Evolutionary conservation across 192 early-diverging fungal species (phyloP).

Genomic region (Chytriomyces sp.): DNA sequence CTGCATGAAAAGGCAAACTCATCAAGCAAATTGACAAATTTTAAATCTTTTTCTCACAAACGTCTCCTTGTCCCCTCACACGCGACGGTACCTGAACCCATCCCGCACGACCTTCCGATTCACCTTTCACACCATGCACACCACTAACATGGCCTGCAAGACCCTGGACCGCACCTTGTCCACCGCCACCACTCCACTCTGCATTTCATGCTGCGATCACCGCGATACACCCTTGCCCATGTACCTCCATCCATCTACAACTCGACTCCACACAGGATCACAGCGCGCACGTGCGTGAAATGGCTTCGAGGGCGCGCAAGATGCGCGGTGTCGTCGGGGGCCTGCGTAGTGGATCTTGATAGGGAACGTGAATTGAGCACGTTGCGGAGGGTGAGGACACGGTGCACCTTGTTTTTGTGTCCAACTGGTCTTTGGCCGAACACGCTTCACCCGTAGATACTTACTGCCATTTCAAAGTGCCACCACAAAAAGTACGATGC

Average conservation of each 20-base stretch:
- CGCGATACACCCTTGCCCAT: background rate
- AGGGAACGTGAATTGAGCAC: conserved; percentile 52
- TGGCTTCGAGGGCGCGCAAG: background rate
- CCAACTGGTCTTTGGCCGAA: background rate
- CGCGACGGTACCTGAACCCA: conserved; percentile 14
- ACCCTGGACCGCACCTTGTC: conserved; percentile 50
- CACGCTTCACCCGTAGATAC: background rate
- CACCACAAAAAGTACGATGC: background rate
- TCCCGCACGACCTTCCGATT: conserved; percentile 35
- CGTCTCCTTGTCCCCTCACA: background rate
- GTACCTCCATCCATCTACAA: background rate
- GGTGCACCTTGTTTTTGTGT: background rate
- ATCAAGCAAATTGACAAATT: conserved; percentile 43
- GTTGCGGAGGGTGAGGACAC: background rate
- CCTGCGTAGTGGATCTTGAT: conserved; percentile 61
- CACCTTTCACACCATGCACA: conserved; percentile 57
- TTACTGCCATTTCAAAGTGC: conserved; percentile 30
- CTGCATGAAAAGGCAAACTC: background rate
- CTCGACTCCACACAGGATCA: conserved; percentile 15
- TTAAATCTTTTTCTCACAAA: conserved; percentile 26
- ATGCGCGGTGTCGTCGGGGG: conserved; percentile 8
- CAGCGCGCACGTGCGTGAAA: conserved; percentile 32
- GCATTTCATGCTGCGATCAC: conserved; percentile 55
- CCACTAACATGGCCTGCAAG: conserved; percentile 54
- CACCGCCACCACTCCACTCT: conserved; percentile 66